Percentiles rank a stretch among this genome's conserved stretches.
These are phyloP conservation scores for Tetraselmis striata DNA, from an alignment of 139 green algal genomes.

Conservation along the genomic window DNA sequence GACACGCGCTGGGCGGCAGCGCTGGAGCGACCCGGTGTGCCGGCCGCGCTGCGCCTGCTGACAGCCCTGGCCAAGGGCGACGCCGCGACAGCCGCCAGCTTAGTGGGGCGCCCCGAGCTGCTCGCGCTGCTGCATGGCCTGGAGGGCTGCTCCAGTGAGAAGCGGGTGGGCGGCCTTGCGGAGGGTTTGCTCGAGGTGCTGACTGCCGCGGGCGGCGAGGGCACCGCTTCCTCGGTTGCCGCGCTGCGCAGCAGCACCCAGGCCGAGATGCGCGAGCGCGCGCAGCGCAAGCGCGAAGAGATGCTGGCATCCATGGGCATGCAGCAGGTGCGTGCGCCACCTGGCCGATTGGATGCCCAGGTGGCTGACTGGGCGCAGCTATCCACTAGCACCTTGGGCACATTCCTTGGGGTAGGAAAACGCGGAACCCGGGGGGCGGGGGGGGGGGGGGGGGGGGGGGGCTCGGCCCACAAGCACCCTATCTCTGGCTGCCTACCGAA, in stretches of 20 bases:
- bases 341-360: too few relatives aligned
- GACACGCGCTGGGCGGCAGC: conserved; percentile 25
- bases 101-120: conserved; percentile 12
- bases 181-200: conserved; percentile 48
- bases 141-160: conserved; percentile 26
- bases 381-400: too few relatives aligned
- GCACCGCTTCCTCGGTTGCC: conserved; percentile 2
- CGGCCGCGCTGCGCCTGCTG: conserved; percentile 34
- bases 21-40: conserved; percentile 31
- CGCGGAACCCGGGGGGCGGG: too few relatives aligned
- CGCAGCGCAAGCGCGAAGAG: conserved; percentile 23
- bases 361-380: too few relatives aligned
- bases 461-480: too few relatives aligned
- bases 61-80: conserved; percentile 29
- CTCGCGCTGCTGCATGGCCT: conserved; percentile 51
- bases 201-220: conserved; percentile 1
- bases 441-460: too few relatives aligned
- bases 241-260: conserved; percentile 26
- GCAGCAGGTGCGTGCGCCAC: conserved; percentile 5
- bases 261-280: conserved; percentile 17
- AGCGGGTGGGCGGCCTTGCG: conserved; percentile 22
- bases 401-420: too few relatives aligned
- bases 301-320: conserved; percentile 40
- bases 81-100: conserved; percentile 10
- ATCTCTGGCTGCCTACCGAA: too few relatives aligned